Base-by-base conservation (phyloP, 1,284 basidiomycete species). In the Fistulinella cinereoalba region DNA sequence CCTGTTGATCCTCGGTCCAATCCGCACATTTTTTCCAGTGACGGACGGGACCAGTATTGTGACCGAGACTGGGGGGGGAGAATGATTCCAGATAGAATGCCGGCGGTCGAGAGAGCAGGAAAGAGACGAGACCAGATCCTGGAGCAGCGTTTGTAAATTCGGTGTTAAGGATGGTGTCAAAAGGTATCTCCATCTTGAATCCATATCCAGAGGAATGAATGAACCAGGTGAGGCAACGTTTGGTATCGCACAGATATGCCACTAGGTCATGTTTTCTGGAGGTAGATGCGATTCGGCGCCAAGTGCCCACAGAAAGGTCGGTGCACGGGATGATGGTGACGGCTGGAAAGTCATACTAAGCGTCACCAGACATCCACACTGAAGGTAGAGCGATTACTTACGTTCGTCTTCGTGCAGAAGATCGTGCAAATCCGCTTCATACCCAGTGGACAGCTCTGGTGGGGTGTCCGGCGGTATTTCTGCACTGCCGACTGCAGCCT, bases 171-270 rank as follows among this genome's bases (percentile, higher is more conserved):
- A 91, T 80, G 51, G 64, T 73, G 47, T 79, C 72, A 62, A 85
- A 88, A 4, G 84, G 77, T n/a, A 89, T 75, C 53, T 86, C 84
- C 83, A 91, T 90, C 66, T 90, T 89, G 74, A 88, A 90, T 29
- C 83, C 79, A 54, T 76, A 76, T 23, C 85, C 85, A 1, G 69
- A 73, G 15, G 83, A 84, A 36, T 81, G 77, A 51, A 91, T 81
- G 65, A 84, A 90, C 88, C 88, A 91, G 2, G 77, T 79, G 36
- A 91, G 68, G 55, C 76, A 81, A 31, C 75, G 78, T 55, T 77
- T 82, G 39, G 65, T 54, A 28, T 88, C 81, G 63, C 77, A 88
- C 18, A 84, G 70, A 66, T 89, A 91, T 3, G 84, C 85, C 33
- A 89, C 72, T 6, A 91, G 72, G 64, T 88, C 86, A 52, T 83